These are phyloP conservation scores for Xanthoceras sorbifolium DNA, from an alignment of 345 rosid species.

Conservation along the genomic window DNA sequence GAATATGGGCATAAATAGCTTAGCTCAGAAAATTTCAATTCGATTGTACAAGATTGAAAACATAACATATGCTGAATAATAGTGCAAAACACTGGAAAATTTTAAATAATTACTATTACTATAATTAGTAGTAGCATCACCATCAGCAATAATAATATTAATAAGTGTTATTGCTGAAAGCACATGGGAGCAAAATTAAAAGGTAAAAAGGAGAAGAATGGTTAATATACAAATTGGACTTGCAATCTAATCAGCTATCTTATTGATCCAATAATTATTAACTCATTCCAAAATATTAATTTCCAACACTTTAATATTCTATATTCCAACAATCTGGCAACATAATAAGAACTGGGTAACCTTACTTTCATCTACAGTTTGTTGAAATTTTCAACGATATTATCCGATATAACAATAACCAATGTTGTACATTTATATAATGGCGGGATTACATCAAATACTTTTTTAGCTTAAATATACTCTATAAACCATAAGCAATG, in stretches of 20 bases:
- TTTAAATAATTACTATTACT: too few relatives aligned
- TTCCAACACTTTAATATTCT: neutral
- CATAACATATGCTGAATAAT: neutral
- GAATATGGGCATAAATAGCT: neutral
- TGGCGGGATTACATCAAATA: neutral
- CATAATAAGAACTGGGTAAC: neutral
- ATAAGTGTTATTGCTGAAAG: too few relatives aligned
- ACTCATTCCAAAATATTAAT: too few relatives aligned
- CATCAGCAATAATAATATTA: too few relatives aligned
- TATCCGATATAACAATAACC: neutral
- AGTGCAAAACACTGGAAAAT: neutral
- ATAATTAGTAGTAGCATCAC: too few relatives aligned
- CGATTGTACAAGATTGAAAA: neutral
- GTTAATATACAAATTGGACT: too few relatives aligned
- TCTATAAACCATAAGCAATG: slow-evolving; percentile 14
- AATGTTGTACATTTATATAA: neutral
- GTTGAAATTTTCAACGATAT: neutral
- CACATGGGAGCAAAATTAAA: too few relatives aligned
- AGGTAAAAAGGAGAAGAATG: too few relatives aligned
- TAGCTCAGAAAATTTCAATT: neutral
- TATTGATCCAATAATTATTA: too few relatives aligned
- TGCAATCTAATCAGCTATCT: too few relatives aligned
- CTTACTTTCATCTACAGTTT: neutral
- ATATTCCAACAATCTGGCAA: neutral
- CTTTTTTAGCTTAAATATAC: neutral